Evolutionary conservation across 1,284 basidiomycete species (phyloP), one percentile per base, ranked within the genome.

Genomic region (Sporisorium graminicola): DNA sequence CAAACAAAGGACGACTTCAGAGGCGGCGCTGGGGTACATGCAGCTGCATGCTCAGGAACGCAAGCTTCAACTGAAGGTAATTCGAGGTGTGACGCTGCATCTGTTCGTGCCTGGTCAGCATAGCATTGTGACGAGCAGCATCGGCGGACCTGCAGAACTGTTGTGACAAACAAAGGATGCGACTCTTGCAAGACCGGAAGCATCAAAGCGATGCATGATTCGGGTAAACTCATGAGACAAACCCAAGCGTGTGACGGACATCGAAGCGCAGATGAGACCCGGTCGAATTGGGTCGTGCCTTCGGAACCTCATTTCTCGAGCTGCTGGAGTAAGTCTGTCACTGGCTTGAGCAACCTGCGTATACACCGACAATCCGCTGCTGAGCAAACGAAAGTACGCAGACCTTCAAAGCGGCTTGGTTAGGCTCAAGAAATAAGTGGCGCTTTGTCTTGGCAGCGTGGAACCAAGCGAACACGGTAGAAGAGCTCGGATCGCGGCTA

Each of bases 341-440:
- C 37, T 2, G 27, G 27, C 47, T 14, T 13, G 18, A 29, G 26
- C 47, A 13, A 47, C 24, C 5, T 8, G 9, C 31, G 47, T 31
- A 3, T 3, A 5, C 26, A 49, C 18, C 47, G 14, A 1, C 27
- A 16, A 9, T 31, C 26, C 20, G 49, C 49, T 18, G 29, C n/a
- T 31, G 27, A 50, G 49, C 49, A 50, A 50, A 50, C 27, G n/a
- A 50, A 50, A 49, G 37, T 12, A n/a, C 49, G 31, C 49, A 50
- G 49, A 50, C 27, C 27, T 12, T 50, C 12, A 2, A 1, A 10
- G 18, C 49, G 27, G n/a, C 9, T 47, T 20, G 24, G 27, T n/a
- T n/a, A n/a, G n/a, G n/a, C n/a, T 10, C 27, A 8, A 43, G n/a
- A 5, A n/a, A n/a, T 20, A 20, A 9, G 40, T 10, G n/a, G 18